Conservation (phyloP, 2,329 filamentous ascomycete genomes). For the Aspergillus novoparasiticus region DNA sequence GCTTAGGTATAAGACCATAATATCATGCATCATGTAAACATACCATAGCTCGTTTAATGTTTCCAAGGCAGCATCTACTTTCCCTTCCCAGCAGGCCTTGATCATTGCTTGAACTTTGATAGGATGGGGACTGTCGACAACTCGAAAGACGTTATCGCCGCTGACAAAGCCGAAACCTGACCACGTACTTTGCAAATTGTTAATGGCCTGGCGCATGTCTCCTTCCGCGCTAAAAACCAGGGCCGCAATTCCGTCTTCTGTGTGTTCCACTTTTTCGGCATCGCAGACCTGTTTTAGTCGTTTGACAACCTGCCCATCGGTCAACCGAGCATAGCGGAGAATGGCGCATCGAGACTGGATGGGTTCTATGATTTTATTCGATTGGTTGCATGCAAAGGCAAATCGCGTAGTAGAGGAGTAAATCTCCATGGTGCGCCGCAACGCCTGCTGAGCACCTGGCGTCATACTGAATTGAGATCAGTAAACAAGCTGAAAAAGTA, state of each 20-base stretch:
- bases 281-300: conserved; percentile 89
- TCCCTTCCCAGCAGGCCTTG: conserved; percentile 92
- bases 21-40: conserved; percentile 19
- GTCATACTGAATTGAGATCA: conserved; percentile 69
- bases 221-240: conserved; percentile 96
- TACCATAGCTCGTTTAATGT: conserved; percentile 86
- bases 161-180: conserved; percentile 97
- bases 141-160: conserved; percentile 96
- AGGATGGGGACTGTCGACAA: conserved; percentile 94
- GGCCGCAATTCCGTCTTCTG: conserved; percentile 92
- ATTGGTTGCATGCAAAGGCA: conserved; percentile 97
- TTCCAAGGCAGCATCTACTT: conserved; percentile 84
- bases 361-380: conserved; percentile 99
- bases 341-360: conserved; percentile 96
- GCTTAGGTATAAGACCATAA: conserved; percentile 5
- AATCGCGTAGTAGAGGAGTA: conserved; percentile 96
- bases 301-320: conserved; percentile 89
- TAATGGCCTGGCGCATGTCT: conserved; percentile 98
- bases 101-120: conserved; percentile 99
- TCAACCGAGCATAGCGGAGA: conserved; percentile 87
- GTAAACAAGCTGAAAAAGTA: not conserved
- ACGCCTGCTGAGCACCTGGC: conserved; percentile 89
- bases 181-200: conserved; percentile 91
- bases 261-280: conserved; percentile 86
- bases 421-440: conserved; percentile 97